Evolutionary conservation across 345 rosid species (phyloP).

Genomic region (Cardiospermum halicacabum): DNA sequence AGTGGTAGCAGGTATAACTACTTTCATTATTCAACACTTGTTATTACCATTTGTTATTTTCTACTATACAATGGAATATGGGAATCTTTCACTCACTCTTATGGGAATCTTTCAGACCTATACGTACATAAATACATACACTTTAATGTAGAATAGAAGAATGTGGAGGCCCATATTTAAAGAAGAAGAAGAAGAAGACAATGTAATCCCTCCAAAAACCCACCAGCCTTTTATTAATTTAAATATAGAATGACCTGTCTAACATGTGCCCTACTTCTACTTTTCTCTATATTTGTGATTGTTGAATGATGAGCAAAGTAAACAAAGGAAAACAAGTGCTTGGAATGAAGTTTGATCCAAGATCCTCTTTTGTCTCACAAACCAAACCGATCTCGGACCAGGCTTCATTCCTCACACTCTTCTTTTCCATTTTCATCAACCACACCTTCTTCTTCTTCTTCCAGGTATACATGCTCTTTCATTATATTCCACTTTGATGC

Average conservation of each 20-base stretch:
- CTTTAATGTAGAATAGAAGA: not conserved
- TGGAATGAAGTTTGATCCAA: slow-evolving; percentile 78
- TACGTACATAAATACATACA: no score
- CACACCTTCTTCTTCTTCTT: no score
- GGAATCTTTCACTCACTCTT: no score
- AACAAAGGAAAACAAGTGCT: slow-evolving; percentile 43
- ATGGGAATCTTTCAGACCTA: no score
- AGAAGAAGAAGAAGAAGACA: slow-evolving; percentile 41
- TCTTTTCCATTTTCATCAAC: slow-evolving; percentile 25
- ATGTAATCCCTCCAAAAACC: slow-evolving; percentile 39
- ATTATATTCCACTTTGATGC: no score
- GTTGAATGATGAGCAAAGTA: slow-evolving; percentile 33
- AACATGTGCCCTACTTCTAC: slow-evolving; percentile 43
- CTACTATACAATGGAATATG: no score
- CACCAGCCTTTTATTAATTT: slow-evolving; percentile 36
- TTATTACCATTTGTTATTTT: no score
- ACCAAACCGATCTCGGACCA: slow-evolving; percentile 61
- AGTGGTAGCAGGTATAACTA: slow-evolving; percentile 22
- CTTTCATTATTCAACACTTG: no score
- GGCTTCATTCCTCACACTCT: slow-evolving; percentile 81
- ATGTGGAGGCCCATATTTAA: slow-evolving; percentile 32
- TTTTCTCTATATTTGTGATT: slow-evolving; percentile 19
- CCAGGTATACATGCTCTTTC: no score
- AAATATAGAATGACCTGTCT: slow-evolving; percentile 46
- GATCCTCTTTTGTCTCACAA: slow-evolving; percentile 30